Percentiles rank a stretch among this genome's conserved stretches.
Evolutionary conservation across 257 asterid species (phyloP).

Genomic region (Fraxinus quadrangulata): DNA sequence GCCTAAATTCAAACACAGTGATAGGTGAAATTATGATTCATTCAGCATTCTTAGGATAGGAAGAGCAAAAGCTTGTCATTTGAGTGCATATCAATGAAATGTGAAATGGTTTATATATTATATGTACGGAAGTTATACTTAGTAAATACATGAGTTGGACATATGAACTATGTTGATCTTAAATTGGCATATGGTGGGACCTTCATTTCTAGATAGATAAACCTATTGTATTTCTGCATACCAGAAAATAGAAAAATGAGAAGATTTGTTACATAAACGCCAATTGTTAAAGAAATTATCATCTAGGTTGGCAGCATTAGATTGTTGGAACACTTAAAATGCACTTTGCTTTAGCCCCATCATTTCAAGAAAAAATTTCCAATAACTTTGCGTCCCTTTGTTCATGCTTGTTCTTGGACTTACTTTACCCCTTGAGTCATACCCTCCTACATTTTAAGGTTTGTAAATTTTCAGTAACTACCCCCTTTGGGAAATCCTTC

Average conservation of each 20-base stretch:
- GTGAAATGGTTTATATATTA: slow-evolving; percentile 1
- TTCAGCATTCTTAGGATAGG: neutral
- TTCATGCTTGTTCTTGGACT: neutral
- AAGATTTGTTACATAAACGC: slow-evolving; percentile 1
- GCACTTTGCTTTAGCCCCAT: slow-evolving; percentile 12
- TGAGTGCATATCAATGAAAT: neutral
- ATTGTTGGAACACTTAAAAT: slow-evolving; percentile 11
- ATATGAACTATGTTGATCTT: slow-evolving; percentile 5
- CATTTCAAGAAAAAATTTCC: neutral
- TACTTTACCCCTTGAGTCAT: neutral
- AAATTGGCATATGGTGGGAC: slow-evolving; percentile 5
- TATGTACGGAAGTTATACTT: neutral
- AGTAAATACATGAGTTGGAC: neutral
- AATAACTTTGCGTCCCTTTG: neutral
- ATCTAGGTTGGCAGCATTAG: slow-evolving; percentile 16
- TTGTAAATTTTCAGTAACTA: slow-evolving; percentile 24
- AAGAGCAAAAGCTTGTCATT: slow-evolving; percentile 5
- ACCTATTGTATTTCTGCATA: slow-evolving; percentile 1
- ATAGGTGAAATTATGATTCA: neutral
- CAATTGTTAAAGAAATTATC: slow-evolving; percentile 7
- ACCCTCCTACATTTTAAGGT: slow-evolving; percentile 11
- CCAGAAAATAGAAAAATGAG: neutral
- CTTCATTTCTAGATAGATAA: slow-evolving; percentile 15
- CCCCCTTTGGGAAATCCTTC: slow-evolving; percentile 26
- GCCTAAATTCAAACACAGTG: neutral